These are phyloP conservation scores for Tubosaeta brunneosetosa DNA, from an alignment of 768 basidiomycete species.

Conservation along the genomic window DNA sequence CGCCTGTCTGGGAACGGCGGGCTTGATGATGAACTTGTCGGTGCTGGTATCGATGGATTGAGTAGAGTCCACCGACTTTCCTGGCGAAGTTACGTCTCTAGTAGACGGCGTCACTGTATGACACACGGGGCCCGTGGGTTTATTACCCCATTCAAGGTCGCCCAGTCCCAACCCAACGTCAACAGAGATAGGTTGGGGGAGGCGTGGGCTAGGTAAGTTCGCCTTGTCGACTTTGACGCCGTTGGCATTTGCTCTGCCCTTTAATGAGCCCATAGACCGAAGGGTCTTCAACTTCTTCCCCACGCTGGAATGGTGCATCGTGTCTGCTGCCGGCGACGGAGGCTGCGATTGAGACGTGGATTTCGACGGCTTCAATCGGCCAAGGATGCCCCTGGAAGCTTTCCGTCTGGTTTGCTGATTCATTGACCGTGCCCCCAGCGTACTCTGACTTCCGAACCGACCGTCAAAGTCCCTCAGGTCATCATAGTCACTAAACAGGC, in stretches of 20 bases:
- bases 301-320: conserved; percentile 26
- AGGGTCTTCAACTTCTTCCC: conserved; percentile 65
- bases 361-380: conserved; percentile 48
- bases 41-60: conserved; percentile 26
- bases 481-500: conserved; percentile 81
- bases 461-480: conserved; percentile 85
- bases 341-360: conserved; percentile 42
- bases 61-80: conserved; percentile 11
- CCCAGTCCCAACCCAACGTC: conserved; percentile 55
- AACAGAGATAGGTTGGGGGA: conserved; percentile 50
- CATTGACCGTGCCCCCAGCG: conserved; percentile 47
- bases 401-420: conserved; percentile 47
- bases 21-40: conserved; percentile 34
- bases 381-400: conserved; percentile 63
- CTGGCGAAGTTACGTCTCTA: conserved; percentile 10
- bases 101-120: conserved; percentile 20
- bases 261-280: conserved; percentile 78
- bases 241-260: conserved; percentile 39
- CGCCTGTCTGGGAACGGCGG: conserved; percentile 39
- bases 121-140: conserved; percentile 12
- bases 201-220: conserved; percentile 44
- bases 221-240: conserved; percentile 32
- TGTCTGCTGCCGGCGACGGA: conserved; percentile 41
- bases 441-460: conserved; percentile 77
- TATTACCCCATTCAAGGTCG: conserved; percentile 48